phyloP scores from a whole-genome alignment of 192 early-diverging fungal genomes.

The Funneliformis geosporum region DNA sequence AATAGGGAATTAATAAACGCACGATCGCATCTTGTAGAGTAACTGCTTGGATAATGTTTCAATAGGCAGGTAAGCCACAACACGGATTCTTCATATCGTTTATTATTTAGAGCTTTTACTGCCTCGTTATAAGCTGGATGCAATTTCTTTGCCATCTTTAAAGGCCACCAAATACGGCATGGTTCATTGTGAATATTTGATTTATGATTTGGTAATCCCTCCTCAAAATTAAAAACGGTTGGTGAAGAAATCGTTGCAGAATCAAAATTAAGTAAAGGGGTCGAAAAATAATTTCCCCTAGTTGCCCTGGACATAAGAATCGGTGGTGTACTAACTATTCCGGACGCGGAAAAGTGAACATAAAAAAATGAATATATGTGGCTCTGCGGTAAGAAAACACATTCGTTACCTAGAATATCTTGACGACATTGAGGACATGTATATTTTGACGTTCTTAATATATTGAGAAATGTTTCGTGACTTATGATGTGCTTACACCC shows the following conservation, averaged over 20 bases:
- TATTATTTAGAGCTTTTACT: background rate
- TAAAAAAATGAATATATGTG: background rate
- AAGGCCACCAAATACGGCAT: background rate
- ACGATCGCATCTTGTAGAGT: background rate
- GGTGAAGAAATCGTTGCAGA: background rate
- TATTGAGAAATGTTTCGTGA: background rate
- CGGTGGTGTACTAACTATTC: background rate
- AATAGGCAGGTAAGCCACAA: background rate
- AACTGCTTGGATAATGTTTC: conserved; percentile 7
- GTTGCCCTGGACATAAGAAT: background rate
- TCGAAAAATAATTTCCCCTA: background rate
- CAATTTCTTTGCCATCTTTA: background rate
- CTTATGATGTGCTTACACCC: background rate
- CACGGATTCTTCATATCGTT: background rate
- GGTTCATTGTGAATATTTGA: background rate
- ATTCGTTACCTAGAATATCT: background rate
- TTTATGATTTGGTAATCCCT: background rate
- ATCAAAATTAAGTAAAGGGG: background rate
- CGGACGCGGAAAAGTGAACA: background rate
- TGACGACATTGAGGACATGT: conserved; percentile 5
- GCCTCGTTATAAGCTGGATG: conserved; percentile 6
- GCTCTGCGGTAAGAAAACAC: background rate
- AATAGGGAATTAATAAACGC: background rate
- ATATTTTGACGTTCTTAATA: background rate
- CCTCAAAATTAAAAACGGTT: background rate